Conservation (phyloP, 208 protist genomes). For the Crithidia fasciculata region DNA sequence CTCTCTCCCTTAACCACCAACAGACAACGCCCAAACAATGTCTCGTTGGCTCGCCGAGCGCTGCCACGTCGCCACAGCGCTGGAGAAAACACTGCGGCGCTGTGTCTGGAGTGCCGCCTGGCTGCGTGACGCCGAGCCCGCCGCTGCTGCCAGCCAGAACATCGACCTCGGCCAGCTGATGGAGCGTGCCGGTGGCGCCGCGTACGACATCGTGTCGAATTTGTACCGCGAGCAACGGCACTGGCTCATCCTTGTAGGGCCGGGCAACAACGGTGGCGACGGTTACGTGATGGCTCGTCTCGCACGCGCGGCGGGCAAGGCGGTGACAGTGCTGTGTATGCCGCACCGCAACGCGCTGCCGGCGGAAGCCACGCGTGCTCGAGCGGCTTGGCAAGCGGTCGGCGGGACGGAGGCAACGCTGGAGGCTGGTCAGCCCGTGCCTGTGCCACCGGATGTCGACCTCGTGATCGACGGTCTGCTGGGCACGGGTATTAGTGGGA, state of each 20-base stretch:
- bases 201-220: conserved; percentile 48
- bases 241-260: conserved; percentile 81
- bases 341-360: conserved; percentile 57
- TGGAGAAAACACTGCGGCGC: conserved; percentile 24
- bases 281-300: conserved; percentile 80
- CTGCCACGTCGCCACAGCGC: conserved; percentile 28
- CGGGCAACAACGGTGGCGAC: conserved; percentile 90
- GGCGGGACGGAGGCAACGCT: conserved; percentile 34
- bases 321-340: conserved; percentile 72
- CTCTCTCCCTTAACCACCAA: neutral
- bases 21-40: neutral
- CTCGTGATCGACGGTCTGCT: conserved; percentile 83
- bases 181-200: conserved; percentile 65
- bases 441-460: conserved; percentile 51
- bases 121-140: conserved; percentile 72
- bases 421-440: conserved; percentile 6
- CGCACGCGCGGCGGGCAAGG: conserved; percentile 34
- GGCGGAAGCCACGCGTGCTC: conserved; percentile 59
- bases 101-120: conserved; percentile 74
- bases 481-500: conserved; percentile 73
- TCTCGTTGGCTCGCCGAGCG: conserved; percentile 30
- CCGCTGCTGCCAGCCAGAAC: conserved; percentile 49
- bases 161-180: conserved; percentile 74
- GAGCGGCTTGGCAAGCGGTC: conserved; percentile 39
- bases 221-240: conserved; percentile 47